Base-by-base conservation (phyloP, 139 green algal genomes). In the Ulvella scutata region DNA sequence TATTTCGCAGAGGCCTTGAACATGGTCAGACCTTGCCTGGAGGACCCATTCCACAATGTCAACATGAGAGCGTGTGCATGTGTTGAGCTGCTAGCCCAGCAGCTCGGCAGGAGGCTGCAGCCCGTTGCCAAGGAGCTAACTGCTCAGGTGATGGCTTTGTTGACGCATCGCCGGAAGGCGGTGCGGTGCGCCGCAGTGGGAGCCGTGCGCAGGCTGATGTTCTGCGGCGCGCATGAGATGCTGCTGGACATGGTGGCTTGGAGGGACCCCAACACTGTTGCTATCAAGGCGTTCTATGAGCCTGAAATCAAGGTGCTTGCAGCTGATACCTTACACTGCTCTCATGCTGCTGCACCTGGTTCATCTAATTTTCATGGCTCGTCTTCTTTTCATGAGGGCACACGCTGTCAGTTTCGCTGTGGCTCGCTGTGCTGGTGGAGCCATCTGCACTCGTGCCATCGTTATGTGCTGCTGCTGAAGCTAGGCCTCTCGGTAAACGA, bases 211-310 rank as follows among this genome's bases (percentile, higher is more conserved):
- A 72, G 67, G 38, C 74, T 85, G 60, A 85, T 90, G 80, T 79
- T 73, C 33, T 79, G 84, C 51, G 82, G 82, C 4, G 83, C 83
- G 0, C 85, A 90, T 75, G 87, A 92, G 79, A 90, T 88, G 82
- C 89, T 94, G 31, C 79, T 94, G 39, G 86, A 92, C 62, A 85
- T 94, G 78, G 80, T 87, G 17, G 85, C 83, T 38, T 87, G 74
- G 74, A 72, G 85, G 20, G 83, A 94, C 75, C 86, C 89, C 34
- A 92, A 94, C 78, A 43, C 87, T 4, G 75, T 94, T 3, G 51
- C 87, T 9, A 77, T 94, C 33, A 83, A 81, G 38, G 74, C 37
- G 28, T 74, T 74, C 26, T 79, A 76, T 28, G 74, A 36, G 33
- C 43, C 74, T 26, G 34, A 74, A 20, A 28, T 28, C 10, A 43